phyloP scores from a whole-genome alignment of 306 rosid species.

The Glycine soja region DNA sequence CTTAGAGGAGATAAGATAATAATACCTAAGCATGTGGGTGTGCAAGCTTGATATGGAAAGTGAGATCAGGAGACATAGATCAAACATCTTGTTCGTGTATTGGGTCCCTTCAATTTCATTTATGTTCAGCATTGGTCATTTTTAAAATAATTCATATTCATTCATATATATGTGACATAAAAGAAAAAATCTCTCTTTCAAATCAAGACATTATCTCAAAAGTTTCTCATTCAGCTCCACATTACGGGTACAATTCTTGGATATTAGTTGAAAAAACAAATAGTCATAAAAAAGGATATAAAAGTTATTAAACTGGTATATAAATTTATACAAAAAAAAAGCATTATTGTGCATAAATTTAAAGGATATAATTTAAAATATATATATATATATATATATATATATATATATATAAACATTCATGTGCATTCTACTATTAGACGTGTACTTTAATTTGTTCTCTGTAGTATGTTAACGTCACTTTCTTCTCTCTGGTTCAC shows the following conservation, averaged over 20 bases:
- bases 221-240: conserved; percentile 34
- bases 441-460: too few species aligned
- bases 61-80: conserved; percentile 53
- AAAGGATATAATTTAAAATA: too few species aligned
- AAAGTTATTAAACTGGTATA: neutral
- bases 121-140: conserved; percentile 26
- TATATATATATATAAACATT: too few species aligned
- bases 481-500: too few species aligned
- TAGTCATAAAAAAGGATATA: neutral
- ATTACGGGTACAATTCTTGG: conserved; percentile 28
- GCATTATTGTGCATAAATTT: neutral
- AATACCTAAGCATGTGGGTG: conserved; percentile 51
- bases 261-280: neutral
- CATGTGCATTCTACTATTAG: too few species aligned
- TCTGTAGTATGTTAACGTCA: too few species aligned
- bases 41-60: conserved; percentile 41
- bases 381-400: too few species aligned
- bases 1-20: conserved; percentile 54
- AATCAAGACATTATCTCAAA: conserved; percentile 38
- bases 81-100: conserved; percentile 48
- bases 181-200: conserved; percentile 40
- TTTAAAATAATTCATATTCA: neutral
- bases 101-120: conserved; percentile 55
- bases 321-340: neutral
- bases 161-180: conserved; percentile 41